Conservation (phyloP, 2,329 filamentous ascomycete genomes). For the Colletotrichum tropicicola region DNA sequence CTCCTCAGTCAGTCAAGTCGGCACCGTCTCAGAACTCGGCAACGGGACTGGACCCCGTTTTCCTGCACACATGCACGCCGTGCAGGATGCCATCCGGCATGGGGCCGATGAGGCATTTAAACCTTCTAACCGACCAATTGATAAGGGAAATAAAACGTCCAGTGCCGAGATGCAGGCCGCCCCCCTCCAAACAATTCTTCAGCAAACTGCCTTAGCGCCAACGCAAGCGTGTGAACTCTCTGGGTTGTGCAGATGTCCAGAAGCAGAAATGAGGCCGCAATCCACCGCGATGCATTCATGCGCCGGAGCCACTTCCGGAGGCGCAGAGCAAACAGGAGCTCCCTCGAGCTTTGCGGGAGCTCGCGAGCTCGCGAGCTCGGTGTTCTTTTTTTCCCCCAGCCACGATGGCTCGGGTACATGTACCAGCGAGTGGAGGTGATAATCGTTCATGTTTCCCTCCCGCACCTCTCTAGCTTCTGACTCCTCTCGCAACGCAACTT, state of each 20-base stretch:
- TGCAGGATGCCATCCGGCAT: neutral
- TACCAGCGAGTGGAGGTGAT: too few species aligned
- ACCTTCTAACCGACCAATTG: neutral
- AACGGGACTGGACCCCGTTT: too few species aligned
- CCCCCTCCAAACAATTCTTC: neutral
- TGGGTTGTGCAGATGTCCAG: neutral
- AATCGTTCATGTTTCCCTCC: too few species aligned
- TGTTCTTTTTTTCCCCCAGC: too few species aligned
- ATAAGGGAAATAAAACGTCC: neutral
- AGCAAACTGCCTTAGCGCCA: neutral
- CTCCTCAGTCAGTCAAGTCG: too few species aligned
- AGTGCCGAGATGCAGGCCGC: neutral
- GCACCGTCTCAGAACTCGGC: too few species aligned
- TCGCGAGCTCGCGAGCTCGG: too few species aligned
- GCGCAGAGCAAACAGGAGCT: too few species aligned
- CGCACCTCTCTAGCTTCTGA: too few species aligned
- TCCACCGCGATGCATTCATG: neutral
- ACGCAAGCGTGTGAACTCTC: neutral
- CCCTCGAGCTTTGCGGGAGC: too few species aligned
- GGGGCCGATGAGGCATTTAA: constrained; percentile 21
- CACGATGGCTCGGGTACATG: too few species aligned
- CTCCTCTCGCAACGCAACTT: too few species aligned
- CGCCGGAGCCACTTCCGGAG: neutral
- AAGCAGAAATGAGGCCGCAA: neutral
- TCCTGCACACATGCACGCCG: neutral